These are phyloP conservation scores for Haplosporangium sp. DNA, from an alignment of 371 early-diverging fungal genomes.

Conservation along the genomic window DNA sequence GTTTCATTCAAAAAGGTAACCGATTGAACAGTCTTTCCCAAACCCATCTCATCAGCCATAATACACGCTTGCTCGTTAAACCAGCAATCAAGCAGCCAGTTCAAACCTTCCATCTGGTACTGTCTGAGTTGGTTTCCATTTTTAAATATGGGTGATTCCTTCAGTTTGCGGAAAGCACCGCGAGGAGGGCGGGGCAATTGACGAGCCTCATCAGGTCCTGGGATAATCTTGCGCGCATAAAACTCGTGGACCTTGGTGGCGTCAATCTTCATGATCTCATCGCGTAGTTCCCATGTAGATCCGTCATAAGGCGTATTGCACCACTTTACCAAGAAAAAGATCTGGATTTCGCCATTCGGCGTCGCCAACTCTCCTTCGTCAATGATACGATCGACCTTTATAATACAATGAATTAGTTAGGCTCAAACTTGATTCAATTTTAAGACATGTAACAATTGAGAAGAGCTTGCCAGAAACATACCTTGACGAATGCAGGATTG, in stretches of 20 bases:
- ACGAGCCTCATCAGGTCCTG: constrained; percentile 59
- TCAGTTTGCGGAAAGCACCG: constrained; percentile 71
- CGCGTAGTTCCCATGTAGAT: constrained; percentile 89
- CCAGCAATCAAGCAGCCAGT: constrained; percentile 83
- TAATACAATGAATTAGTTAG: background rate
- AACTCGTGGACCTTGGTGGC: constrained; percentile 64
- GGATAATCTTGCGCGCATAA: constrained; percentile 62
- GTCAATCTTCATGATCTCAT: constrained; percentile 65
- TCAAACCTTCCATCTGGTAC: constrained; percentile 81
- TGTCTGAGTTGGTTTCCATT: constrained; percentile 77
- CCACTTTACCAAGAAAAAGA: constrained; percentile 94
- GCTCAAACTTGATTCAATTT: background rate
- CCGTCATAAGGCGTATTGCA: constrained; percentile 86
- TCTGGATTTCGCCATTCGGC: constrained; percentile 64
- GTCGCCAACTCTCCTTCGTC: constrained; percentile 84
- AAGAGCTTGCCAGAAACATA: constrained; percentile 4
- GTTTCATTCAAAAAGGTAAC: constrained; percentile 78
- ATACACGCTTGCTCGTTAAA: constrained; percentile 75
- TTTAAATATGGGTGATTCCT: constrained; percentile 75
- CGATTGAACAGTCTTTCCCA: constrained; percentile 89
- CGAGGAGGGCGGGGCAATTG: constrained; percentile 66
- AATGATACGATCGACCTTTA: constrained; percentile 81
- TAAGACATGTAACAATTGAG: background rate
- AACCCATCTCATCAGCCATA: constrained; percentile 90
- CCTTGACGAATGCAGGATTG: constrained; percentile 64